These are phyloP conservation scores for Tirmania nivea DNA, from an alignment of 495 filamentous ascomycete species.

Conservation along the genomic window DNA sequence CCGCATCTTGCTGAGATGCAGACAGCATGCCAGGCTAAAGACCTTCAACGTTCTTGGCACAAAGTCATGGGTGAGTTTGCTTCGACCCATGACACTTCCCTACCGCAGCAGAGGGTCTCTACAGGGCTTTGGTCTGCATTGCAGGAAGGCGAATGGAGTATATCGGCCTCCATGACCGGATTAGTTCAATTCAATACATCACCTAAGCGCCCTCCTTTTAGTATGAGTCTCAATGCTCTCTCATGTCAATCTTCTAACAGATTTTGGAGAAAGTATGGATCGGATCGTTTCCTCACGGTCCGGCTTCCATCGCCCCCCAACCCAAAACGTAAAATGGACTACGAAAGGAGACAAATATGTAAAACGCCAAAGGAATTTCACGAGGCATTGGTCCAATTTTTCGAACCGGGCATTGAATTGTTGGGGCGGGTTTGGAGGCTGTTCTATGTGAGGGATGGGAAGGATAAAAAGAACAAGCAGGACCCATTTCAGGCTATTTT, in stretches of 20 bases:
- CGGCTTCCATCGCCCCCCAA: not conserved
- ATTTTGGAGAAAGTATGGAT: conserved; percentile 14
- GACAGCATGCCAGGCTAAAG: too few species aligned
- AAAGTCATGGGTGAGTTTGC: too few species aligned
- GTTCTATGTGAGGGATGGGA: conserved; percentile 7
- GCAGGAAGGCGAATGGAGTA: conserved; percentile 2
- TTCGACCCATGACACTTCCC: too few species aligned
- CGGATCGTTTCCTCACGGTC: conserved; percentile 16
- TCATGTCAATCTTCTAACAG: conserved; percentile 1
- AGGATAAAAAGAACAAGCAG: not conserved
- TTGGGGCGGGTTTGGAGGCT: conserved; percentile 12
- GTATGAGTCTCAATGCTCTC: conserved; percentile 9
- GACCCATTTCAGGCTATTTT: conserved; percentile 8
- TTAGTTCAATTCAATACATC: not conserved
- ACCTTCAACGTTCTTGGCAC: too few species aligned
- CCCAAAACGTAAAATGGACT: too few species aligned
- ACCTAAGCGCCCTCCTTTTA: not conserved
- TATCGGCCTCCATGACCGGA: conserved; percentile 6
- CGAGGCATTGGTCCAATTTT: conserved; percentile 4
- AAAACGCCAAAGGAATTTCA: not conserved
- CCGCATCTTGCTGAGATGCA: too few species aligned
- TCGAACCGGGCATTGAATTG: conserved; percentile 3
- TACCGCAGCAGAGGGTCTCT: not conserved
- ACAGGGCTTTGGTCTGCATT: not conserved
- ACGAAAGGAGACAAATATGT: not conserved